Evolutionary conservation across 129 eudicot genomes (phyloP), one percentile per base, ranked within the genome.

Genomic region (Lactuca saligna): DNA sequence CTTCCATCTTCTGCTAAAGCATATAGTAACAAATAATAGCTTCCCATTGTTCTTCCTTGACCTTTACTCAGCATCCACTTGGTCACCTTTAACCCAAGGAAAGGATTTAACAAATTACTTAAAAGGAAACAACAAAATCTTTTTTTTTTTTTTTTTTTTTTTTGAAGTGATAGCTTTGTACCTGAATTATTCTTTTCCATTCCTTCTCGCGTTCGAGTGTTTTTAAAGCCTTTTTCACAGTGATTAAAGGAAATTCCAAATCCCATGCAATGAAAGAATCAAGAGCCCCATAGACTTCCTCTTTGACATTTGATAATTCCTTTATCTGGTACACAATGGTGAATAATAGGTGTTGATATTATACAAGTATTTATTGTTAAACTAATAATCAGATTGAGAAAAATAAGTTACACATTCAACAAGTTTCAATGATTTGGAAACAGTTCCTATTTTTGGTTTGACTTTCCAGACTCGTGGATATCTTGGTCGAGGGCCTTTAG

Each of bases 1-100:
- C 98, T 86, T 66, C 86, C 98, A 66, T 92, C 98, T 80, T 88
- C 95, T 7, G 94, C 95, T 65, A 92, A 82, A 48, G 96, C 98
- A 82, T 81, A 80, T 66, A 92, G 71, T 75, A 92, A 71, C n/a
- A 75, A 66, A 66, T 82, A 88, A 74, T 92, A 88, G 73, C 87
- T 92, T 61, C 98, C 97, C 96, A 92, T 92, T 80, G 98, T 92
- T 87, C 82, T 88, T 39, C 98, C 98, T 83, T 92, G 98, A 59
- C 98, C 98, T 84, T 92, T 92, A 84, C 96, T 92, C 57, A 92
- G 64, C 98, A 92, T 92, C 98, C 98, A 92, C 77, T 92, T 92
- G 60, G 98, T 86, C 78, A 92, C 84, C 97, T 91, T 60, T 17
- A 54, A 66, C 49, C 65, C 17, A 17, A 3, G 73, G 6, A 8